Evolutionary conservation across 2,329 filamentous ascomycete species (phyloP).

Genomic region (Cryphonectria radicalis): DNA sequence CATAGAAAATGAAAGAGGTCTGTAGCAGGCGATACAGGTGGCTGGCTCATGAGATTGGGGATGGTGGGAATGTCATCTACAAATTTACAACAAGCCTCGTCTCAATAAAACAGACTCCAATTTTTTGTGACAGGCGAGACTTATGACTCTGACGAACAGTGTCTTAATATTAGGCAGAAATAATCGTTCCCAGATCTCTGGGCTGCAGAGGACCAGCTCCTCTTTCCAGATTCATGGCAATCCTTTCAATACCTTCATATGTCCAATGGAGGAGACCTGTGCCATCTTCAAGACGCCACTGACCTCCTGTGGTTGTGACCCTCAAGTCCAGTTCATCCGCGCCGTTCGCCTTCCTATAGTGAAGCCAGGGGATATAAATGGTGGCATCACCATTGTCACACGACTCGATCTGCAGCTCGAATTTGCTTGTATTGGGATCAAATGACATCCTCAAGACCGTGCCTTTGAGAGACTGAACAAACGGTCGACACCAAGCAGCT

Average conservation of each 20-base stretch:
- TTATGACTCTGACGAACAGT: background rate
- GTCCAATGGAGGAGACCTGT: constrained; percentile 9
- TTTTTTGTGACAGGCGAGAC: background rate
- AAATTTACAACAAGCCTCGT: background rate
- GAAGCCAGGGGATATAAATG: constrained; percentile 17
- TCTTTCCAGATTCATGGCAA: constrained; percentile 1
- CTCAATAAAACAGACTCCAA: no score
- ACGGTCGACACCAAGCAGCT: constrained; percentile 33
- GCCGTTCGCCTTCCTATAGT: constrained; percentile 7
- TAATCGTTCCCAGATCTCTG: constrained; percentile 9
- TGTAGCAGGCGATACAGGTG: background rate
- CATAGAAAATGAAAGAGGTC: background rate
- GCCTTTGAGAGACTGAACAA: constrained; percentile 27
- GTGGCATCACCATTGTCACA: background rate
- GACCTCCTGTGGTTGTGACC: background rate
- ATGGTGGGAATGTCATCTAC: no score
- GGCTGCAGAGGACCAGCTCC: constrained; percentile 1
- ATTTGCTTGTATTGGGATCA: constrained; percentile 12
- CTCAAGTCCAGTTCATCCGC: constrained; percentile 11
- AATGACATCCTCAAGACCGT: constrained; percentile 8
- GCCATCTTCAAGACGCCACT: background rate
- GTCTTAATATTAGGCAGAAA: background rate
- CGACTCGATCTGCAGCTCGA: constrained; percentile 5
- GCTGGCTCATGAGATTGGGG: background rate
- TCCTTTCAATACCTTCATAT: background rate